Evolutionary conservation across 2,329 filamentous ascomycete species (phyloP).

Genomic region (Metarhizium guizhouense): DNA sequence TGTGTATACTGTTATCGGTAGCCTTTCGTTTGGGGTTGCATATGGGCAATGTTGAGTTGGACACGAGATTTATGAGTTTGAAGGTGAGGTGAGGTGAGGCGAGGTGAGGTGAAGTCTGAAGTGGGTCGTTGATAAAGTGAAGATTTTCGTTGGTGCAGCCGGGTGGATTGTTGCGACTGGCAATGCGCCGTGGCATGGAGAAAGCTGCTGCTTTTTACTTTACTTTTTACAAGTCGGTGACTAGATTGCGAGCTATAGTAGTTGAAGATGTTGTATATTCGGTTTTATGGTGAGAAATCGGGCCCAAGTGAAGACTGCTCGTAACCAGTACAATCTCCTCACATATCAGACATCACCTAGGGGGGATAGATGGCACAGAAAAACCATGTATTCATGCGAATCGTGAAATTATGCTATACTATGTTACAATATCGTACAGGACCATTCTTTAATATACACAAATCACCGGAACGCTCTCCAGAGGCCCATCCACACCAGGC

Average conservation of each 20-base stretch:
- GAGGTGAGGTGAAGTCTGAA: slow-evolving; percentile 8
- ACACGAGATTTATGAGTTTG: not conserved
- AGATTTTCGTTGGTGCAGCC: slow-evolving; percentile 15
- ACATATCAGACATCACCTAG: too few relatives aligned
- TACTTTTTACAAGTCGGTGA: not conserved
- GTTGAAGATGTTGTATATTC: not conserved
- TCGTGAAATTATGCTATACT: not conserved
- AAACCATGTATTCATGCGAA: too few relatives aligned
- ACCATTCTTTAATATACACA: not conserved
- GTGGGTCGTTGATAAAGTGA: slow-evolving; percentile 17
- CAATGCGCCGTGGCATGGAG: not conserved
- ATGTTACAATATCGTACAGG: not conserved
- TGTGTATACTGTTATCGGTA: not conserved
- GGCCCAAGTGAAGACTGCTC: too few relatives aligned
- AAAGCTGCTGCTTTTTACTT: not conserved
- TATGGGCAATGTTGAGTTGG: not conserved
- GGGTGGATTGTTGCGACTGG: not conserved
- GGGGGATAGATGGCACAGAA: too few relatives aligned
- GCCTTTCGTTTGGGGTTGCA: not conserved
- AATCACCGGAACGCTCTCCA: slow-evolving; percentile 54
- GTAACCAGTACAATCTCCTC: too few relatives aligned
- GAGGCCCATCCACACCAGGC: slow-evolving; percentile 60
- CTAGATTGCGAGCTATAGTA: not conserved
- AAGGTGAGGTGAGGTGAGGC: slow-evolving; percentile 11
- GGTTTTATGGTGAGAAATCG: too few relatives aligned